These are phyloP conservation scores for Kodamaea sp. DNA, from an alignment of 1,139 yeast genomes.

Conservation along the genomic window DNA sequence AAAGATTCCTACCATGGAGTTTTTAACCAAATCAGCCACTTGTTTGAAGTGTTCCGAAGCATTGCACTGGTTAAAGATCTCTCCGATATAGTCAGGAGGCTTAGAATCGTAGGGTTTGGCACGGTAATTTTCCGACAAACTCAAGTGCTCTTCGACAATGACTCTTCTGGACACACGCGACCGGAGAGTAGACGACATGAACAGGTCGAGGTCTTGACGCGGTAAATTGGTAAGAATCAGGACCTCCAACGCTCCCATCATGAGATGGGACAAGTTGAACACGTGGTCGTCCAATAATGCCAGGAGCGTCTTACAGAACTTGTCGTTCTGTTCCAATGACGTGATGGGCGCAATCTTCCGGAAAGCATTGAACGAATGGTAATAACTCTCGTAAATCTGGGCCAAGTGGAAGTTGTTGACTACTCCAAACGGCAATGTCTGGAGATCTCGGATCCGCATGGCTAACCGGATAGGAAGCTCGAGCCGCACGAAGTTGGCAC, in stretches of 20 bases:
- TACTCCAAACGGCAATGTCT: conserved; percentile 78
- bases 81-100: conserved; percentile 79
- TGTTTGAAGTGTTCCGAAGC: conserved; percentile 65
- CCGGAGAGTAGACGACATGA: conserved; percentile 75
- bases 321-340: conserved; percentile 70
- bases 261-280: conserved; percentile 77
- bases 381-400: conserved; percentile 86
- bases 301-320: conserved; percentile 64
- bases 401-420: conserved; percentile 83
- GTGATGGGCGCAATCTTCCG: conserved; percentile 69
- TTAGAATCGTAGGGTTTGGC: conserved; percentile 44
- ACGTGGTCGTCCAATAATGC: conserved; percentile 75
- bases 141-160: conserved; percentile 86
- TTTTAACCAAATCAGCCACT: conserved; percentile 52
- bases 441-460: conserved; percentile 75
- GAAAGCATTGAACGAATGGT: conserved; percentile 81
- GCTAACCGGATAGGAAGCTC: conserved; percentile 87
- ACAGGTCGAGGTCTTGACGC: conserved; percentile 61
- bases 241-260: conserved; percentile 91
- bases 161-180: conserved; percentile 88
- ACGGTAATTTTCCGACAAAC: conserved; percentile 66
- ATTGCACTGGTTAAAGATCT: conserved; percentile 75
- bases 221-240: conserved; percentile 65
- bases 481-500: conserved; percentile 84
- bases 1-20: conserved; percentile 47